Evolutionary conservation across 2,329 filamentous ascomycete genomes (phyloP), one percentile per base, ranked within the genome.

Genomic region (Chalara sp.): DNA sequence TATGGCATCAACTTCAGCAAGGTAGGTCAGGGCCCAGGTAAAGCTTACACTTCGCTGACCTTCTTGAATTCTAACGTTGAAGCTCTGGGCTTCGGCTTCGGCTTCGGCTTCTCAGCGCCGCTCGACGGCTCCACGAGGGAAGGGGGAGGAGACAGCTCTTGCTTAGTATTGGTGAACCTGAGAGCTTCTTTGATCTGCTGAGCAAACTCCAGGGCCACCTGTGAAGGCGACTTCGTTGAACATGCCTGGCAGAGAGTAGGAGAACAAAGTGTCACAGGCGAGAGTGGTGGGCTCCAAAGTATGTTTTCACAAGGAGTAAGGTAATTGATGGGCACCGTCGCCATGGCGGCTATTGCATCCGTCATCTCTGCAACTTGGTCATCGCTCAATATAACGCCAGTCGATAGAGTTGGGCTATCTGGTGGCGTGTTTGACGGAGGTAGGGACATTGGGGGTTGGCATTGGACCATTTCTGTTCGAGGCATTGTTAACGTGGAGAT

Each of bases 241-340:
- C 40, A 43, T n/a, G 40, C 4, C 11, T 12, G 21, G 40, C 21
- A 43, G 11, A 28, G 21, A 43, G 40, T 43, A 12, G 40, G 21
- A 43, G 40, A 43, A 43, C 40, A 13, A 30, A 21, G 13, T 43
- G 40, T 43, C 8, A 28, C 40, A 28, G 21, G 40, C 40, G 44
- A 46, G 44, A 5, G 44, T 46, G 44, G 44, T 13, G 44, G 44
- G 21, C 21, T 21, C 21, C 21, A 21, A 21, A 21, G 21, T 21
- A 21, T 21, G 21, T 21, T 21, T 13, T 46, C 28, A 10, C 29
- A 10, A 46, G 29, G 44, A 11, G 29, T 8, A 10, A 37, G 62
- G 56, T 55, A 60, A 63, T 49, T 64, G 64, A 56, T 60, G 62
- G 32, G 54, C 60, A 44, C 50, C 58, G 44, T 61, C 56, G 46